These are phyloP conservation scores for Camellia sinensis DNA, from an alignment of 148 eudicot species.

Conservation along the genomic window DNA sequence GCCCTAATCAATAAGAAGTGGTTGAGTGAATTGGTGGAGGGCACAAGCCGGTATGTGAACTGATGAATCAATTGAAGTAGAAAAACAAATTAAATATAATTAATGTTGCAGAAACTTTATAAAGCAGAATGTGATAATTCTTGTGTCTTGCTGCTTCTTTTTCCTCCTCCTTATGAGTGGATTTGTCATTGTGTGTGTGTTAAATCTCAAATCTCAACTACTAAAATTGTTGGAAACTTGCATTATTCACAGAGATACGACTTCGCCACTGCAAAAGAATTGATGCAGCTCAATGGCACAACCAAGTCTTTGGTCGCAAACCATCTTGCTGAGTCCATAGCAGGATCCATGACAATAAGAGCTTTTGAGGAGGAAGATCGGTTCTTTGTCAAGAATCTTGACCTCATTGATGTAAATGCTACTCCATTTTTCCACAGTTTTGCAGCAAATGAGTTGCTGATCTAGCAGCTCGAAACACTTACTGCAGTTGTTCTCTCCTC, in stretches of 20 bases:
- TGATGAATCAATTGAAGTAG: too few species aligned
- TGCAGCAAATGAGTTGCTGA: constrained; percentile 50
- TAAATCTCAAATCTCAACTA: too few species aligned
- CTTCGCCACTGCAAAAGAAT: constrained; percentile 54
- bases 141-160: too few species aligned
- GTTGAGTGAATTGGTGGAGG: too few species aligned
- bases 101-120: too few species aligned
- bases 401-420: constrained; percentile 42
- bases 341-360: constrained; percentile 53
- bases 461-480: constrained; percentile 46
- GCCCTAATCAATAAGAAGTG: too few species aligned
- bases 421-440: constrained; percentile 45
- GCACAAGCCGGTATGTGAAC: too few species aligned
- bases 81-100: too few species aligned
- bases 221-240: too few species aligned
- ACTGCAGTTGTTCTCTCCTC: constrained; percentile 37
- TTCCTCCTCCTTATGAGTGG: too few species aligned
- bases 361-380: constrained; percentile 53
- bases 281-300: constrained; percentile 56
- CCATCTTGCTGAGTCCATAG: constrained; percentile 45
- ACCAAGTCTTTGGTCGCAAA: constrained; percentile 50
- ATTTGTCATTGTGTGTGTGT: too few species aligned
- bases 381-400: constrained; percentile 30
- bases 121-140: too few species aligned
- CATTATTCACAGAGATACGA: constrained; percentile 34